Evolutionary conservation across 768 basidiomycete species (phyloP), one percentile per base, ranked within the genome.

Genomic region (Rhodotorula graminis): DNA sequence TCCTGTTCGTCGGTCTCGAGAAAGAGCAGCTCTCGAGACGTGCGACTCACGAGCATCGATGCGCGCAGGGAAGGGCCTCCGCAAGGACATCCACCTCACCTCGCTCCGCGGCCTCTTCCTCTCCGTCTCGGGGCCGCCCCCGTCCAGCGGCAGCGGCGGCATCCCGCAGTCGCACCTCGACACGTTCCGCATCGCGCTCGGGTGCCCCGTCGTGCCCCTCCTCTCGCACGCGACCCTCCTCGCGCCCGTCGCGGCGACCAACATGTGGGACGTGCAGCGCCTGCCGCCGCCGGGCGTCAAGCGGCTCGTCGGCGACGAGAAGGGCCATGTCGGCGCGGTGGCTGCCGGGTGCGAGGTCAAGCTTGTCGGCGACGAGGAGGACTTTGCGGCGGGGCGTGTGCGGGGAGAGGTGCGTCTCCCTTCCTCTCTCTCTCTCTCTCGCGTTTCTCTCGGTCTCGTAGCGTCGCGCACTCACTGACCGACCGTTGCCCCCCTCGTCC

Each of bases 231-330:
- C 69, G 42, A 53, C 67, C 44, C 60, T 73, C 31, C 67, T 71
- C 59, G 59, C 69, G 3, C 75, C 71, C 8, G 27, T 73, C 42
- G 37, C 42, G 2, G 37, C n/a, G 25, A 69, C 37, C 9, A 31
- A 64, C 56, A 59, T 76, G 61, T 76, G 59, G 40, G 75, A 76
- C 60, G 60, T 70, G 16, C 75, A 76, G 52, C 37, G 71, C 3
- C 44, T 76, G 11, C 71, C 75, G 46, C 75, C 71, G 19, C 71
- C 66, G 0, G 71, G 69, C 7, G 31, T 21, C 27, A 29, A 14
- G 56, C 15, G 19, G 29, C 56, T 67, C 27, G 57, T 29, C 5
- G 62, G 65, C 33, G 61, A 42, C n/a, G 63, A 61, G 42, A 57
- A 42, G 42, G 46, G 25, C 18, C 68, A 70, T 23, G 69, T 70